Percentiles rank a stretch among this genome's conserved stretches.
Evolutionary conservation across 2,329 filamentous ascomycete genomes (phyloP).

Genomic region (Nectriaceae sp.): DNA sequence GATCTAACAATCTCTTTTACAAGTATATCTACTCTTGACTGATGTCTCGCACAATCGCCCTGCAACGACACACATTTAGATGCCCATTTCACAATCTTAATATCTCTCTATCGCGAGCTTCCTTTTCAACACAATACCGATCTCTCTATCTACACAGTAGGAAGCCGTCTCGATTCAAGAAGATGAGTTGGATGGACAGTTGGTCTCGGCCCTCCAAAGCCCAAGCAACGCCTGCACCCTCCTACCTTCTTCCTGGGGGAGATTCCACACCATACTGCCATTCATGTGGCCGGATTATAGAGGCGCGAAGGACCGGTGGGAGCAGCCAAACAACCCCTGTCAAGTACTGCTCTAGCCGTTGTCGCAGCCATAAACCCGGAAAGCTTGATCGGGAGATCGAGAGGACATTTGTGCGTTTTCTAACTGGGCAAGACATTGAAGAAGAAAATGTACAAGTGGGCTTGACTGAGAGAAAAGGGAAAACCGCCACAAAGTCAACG

Average conservation of each 20-base stretch:
- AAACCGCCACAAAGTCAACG: too few species aligned
- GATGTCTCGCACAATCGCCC: too few species aligned
- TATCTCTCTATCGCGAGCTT: not conserved
- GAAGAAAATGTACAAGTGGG: not conserved
- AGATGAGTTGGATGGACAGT: slow-evolving; percentile 46
- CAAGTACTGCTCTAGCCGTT: slow-evolving; percentile 61
- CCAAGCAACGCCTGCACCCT: slow-evolving; percentile 50
- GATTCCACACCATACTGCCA: slow-evolving; percentile 56
- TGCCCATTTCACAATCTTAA: not conserved
- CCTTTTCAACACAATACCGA: not conserved
- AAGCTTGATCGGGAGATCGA: slow-evolving; percentile 55
- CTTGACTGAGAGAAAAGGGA: not conserved
- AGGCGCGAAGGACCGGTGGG: slow-evolving; percentile 33
- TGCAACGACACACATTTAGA: not conserved
- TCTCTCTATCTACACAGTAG: not conserved
- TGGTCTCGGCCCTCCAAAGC: slow-evolving; percentile 43
- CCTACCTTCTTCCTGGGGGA: slow-evolving; percentile 50
- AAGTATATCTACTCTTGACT: too few species aligned
- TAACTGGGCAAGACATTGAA: slow-evolving; percentile 18
- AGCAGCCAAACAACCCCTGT: slow-evolving; percentile 22
- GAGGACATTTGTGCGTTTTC: slow-evolving; percentile 43
- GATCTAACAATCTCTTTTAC: too few species aligned
- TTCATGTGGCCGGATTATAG: slow-evolving; percentile 58
- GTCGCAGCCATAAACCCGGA: slow-evolving; percentile 52
- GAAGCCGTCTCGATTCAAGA: slow-evolving; percentile 2